A percentile compares a stretch with the other conserved stretches of the same genome.
Conservation (phyloP, 108 stramenopile species). For the Phaeodactylum tricornutum region DNA sequence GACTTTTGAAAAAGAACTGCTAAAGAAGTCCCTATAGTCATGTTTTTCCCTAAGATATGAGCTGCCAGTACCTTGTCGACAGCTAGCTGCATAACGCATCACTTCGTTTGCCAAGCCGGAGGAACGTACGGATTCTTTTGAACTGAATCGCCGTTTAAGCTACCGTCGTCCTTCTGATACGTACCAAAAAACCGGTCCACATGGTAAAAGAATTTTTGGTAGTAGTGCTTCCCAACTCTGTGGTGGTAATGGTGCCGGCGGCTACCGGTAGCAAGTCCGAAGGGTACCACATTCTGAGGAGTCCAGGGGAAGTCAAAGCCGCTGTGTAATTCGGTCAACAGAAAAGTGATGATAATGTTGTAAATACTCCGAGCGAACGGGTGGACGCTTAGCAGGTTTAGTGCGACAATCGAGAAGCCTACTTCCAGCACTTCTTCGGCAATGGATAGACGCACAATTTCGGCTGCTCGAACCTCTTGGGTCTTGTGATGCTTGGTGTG, state of each 20-base stretch:
- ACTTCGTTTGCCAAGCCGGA: too few species aligned
- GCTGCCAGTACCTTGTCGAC: too few species aligned
- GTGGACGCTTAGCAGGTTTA: constrained; percentile 9
- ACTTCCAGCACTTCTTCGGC: constrained; percentile 13
- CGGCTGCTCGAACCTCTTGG: constrained; percentile 8
- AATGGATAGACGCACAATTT: constrained; percentile 6
- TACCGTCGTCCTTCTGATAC: constrained; percentile 9
- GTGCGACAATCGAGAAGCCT: constrained; percentile 7
- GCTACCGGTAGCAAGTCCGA: constrained; percentile 12
- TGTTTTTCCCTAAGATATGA: too few species aligned
- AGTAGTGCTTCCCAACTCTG: constrained; percentile 11
- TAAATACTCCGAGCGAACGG: constrained; percentile 9
- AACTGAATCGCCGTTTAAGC: constrained; percentile 8
- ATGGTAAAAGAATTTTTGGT: constrained; percentile 14
- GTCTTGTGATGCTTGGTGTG: constrained; percentile 13
- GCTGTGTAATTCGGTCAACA: constrained; percentile 12
- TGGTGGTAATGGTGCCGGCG: constrained; percentile 14
- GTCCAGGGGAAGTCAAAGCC: constrained; percentile 16
- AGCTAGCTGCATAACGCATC: too few species aligned
- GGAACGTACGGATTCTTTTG: constrained; percentile 2
- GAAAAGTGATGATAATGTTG: constrained; percentile 14
- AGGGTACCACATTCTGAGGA: constrained; percentile 12
- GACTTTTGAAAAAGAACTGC: too few species aligned
- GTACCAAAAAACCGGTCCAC: constrained; percentile 11
- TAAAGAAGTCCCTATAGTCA: too few species aligned